Conservation (phyloP, 1,284 basidiomycete species). For the Ganoderma boninense region DNA sequence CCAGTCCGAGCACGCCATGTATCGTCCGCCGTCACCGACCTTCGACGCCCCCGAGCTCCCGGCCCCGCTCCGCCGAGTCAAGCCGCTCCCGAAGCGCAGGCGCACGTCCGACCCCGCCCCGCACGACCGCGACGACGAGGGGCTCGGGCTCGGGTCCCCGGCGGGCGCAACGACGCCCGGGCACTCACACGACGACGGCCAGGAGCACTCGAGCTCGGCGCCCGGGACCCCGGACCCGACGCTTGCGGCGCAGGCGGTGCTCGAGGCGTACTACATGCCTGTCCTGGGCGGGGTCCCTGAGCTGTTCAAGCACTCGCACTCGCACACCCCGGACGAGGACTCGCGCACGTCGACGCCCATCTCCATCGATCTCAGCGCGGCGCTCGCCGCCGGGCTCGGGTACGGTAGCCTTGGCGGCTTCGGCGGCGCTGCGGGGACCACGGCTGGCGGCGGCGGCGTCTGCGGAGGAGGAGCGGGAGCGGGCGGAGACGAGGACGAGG, state of each 20-base stretch:
- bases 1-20: constrained; percentile 40
- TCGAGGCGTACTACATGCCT: constrained; percentile 70
- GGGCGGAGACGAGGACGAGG: constrained; percentile 45
- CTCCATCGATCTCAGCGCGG: constrained; percentile 38
- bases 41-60: constrained; percentile 67
- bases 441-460: background rate
- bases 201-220: background rate
- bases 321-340: constrained; percentile 20
- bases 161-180: constrained; percentile 7
- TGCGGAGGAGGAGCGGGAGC: constrained; percentile 8
- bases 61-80: constrained; percentile 66
- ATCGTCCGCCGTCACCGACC: constrained; percentile 60
- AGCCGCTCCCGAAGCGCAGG: constrained; percentile 79
- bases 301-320: constrained; percentile 41
- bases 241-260: constrained; percentile 57
- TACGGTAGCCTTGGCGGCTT: background rate
- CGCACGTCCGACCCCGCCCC: constrained; percentile 51
- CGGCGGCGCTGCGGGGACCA: background rate
- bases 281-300: constrained; percentile 57
- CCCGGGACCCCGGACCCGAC: constrained; percentile 13
- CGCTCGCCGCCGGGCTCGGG: constrained; percentile 14
- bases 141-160: constrained; percentile 13
- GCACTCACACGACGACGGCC: constrained; percentile 4
- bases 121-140: constrained; percentile 35
- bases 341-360: constrained; percentile 29